Percentiles rank a stretch among this genome's conserved stretches.
phyloP scores from a whole-genome alignment of 2,329 filamentous ascomycete genomes.

The Penicillium palitans region DNA sequence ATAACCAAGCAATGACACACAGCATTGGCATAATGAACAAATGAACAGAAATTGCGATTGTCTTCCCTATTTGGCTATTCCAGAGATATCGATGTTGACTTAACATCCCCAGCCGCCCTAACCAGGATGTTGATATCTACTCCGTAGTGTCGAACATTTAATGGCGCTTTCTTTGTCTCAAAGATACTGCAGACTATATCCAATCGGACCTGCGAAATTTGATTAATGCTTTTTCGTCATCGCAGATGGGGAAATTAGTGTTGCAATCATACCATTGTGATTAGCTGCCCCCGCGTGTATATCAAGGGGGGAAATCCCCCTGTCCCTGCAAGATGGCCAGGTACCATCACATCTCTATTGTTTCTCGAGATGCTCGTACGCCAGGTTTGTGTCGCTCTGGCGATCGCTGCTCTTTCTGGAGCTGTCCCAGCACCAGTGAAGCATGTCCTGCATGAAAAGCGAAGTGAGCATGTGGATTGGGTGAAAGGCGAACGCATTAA shows the following conservation, averaged over 20 bases:
- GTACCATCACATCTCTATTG: neutral
- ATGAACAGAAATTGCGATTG: neutral
- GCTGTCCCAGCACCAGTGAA: conserved; percentile 31
- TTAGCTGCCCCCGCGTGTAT: conserved; percentile 13
- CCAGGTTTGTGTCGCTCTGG: conserved; percentile 20
- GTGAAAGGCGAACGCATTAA: conserved; percentile 40
- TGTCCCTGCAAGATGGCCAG: neutral
- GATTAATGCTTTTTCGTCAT: conserved; percentile 5
- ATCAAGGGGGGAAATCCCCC: conserved; percentile 12
- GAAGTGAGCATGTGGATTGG: conserved; percentile 40
- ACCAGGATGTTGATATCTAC: conserved; percentile 10
- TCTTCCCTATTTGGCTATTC: neutral
- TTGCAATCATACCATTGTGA: conserved; percentile 6
- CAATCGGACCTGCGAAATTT: conserved; percentile 14
- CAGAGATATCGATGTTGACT: conserved; percentile 1
- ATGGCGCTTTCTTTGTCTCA: conserved; percentile 15
- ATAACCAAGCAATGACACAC: neutral
- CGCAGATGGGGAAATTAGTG: conserved; percentile 8
- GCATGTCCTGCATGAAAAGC: conserved; percentile 49
- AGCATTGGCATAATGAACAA: neutral
- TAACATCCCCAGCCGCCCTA: conserved; percentile 1
- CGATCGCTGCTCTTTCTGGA: conserved; percentile 23
- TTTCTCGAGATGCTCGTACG: conserved; percentile 18
- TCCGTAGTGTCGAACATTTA: conserved; percentile 1
- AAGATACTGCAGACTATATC: conserved; percentile 7